phyloP scores from a whole-genome alignment of 1,284 basidiomycete species.

The Chalciporus piperatoides region DNA sequence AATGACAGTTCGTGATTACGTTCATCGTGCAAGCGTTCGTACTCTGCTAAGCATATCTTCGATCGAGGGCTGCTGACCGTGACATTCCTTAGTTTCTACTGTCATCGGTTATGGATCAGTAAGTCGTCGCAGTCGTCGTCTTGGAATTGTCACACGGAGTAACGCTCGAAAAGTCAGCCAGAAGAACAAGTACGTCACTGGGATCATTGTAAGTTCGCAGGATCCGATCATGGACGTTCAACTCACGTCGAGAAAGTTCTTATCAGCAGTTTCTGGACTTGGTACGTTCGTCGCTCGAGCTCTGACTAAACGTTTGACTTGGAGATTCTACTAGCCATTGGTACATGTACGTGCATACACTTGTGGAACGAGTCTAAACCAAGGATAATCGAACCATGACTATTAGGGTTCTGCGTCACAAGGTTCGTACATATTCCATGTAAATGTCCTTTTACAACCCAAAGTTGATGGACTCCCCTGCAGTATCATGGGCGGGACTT shows the following conservation, averaged over 20 bases:
- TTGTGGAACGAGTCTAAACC: too few relatives aligned
- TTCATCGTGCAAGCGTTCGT: slow-evolving; percentile 16
- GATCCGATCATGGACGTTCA: background rate
- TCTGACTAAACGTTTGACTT: background rate
- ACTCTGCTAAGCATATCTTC: background rate
- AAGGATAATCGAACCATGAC: background rate
- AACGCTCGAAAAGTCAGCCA: slow-evolving; percentile 6
- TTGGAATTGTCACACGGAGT: background rate
- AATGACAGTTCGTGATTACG: slow-evolving; percentile 6
- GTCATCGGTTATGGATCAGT: slow-evolving; percentile 20
- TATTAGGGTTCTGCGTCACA: background rate
- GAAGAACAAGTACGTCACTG: background rate
- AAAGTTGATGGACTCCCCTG: background rate
- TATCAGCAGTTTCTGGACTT: background rate
- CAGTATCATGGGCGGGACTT: background rate
- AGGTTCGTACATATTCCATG: background rate
- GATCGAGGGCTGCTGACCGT: background rate
- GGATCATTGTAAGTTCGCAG: background rate
- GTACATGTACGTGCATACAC: background rate
- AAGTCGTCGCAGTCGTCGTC: background rate
- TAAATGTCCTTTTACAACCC: background rate
- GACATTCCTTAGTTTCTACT: slow-evolving; percentile 11
- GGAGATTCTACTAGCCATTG: background rate
- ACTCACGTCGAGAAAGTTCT: background rate
- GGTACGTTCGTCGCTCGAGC: background rate